Evolutionary conservation across 768 basidiomycete species (phyloP).

Genomic region (Lactarius hengduanensis): DNA sequence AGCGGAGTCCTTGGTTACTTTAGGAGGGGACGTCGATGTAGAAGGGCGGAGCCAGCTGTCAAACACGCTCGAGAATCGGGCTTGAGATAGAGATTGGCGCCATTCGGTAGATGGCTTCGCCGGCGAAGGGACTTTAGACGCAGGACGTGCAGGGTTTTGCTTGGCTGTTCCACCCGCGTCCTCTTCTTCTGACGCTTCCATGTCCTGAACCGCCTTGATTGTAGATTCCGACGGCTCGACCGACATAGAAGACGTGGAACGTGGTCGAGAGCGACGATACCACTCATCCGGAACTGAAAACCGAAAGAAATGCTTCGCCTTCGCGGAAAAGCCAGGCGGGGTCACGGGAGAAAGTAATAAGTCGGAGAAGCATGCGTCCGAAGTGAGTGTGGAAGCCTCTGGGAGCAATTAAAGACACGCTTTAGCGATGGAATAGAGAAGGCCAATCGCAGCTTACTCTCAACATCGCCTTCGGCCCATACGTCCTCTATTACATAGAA

Average conservation of each 20-base stretch:
- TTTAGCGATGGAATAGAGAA: background rate
- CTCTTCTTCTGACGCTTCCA: conserved; percentile 51
- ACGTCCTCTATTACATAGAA: conserved; percentile 76
- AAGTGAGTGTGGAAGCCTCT: conserved; percentile 49
- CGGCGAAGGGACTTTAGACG: conserved; percentile 26
- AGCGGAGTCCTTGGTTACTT: conserved; percentile 29
- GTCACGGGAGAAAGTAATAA: conserved; percentile 43
- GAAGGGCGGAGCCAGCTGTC: conserved; percentile 58
- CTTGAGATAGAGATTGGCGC: conserved; percentile 54
- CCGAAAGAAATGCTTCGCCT: conserved; percentile 48
- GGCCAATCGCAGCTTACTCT: conserved; percentile 45
- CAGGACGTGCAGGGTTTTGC: conserved; percentile 37
- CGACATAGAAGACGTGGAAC: conserved; percentile 46
- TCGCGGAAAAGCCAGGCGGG: conserved; percentile 43
- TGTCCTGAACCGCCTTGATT: conserved; percentile 46
- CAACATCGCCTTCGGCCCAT: conserved; percentile 50
- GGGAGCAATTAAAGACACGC: background rate
- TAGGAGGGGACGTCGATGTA: conserved; percentile 41
- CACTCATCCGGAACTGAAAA: conserved; percentile 78
- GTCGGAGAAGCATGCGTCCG: conserved; percentile 43
- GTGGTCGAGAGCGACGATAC: conserved; percentile 69
- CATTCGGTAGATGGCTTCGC: conserved; percentile 43
- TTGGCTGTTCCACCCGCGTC: conserved; percentile 63
- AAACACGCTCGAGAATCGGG: conserved; percentile 63
- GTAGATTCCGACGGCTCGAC: conserved; percentile 53